Base-by-base conservation (phyloP, 2,329 filamentous ascomycete species). In the Basipetospora chlamydospora region DNA sequence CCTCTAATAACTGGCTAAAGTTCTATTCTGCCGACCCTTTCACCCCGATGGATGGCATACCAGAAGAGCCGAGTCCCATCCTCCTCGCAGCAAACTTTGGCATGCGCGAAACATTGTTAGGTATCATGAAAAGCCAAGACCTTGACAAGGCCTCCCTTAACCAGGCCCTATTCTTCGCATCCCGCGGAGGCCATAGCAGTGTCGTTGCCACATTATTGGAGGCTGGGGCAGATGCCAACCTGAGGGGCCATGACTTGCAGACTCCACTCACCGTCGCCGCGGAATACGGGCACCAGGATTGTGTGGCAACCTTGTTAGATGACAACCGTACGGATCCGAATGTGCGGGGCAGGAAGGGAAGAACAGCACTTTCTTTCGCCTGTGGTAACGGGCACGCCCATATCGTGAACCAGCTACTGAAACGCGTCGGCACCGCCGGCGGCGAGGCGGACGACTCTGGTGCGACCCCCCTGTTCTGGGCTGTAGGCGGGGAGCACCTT, bases 361-460 rank as follows among this genome's bases (percentile, higher is more conserved):
- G 54, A 28, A 53, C 45, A 17, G 50, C 54, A 3, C 43, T 58
- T 2, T 56, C 52, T 4, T 51, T 54, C 38, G 54, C 55, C 36
- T 50, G 50, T 20, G 45, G 48, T 6, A 50, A 49, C 37, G 48
- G 54, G 0, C 46, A 55, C 43, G 5, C 47, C 8, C 50, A 51
- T 7, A 46, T 55, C 18, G 47, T 55, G n/a, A 33, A 46, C 30
- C 21, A 39, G 15, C 41, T 58, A 11, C 41, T 55, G 3, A 15
- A 40, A 7, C 38, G 44, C 21, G 26, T 25, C 18, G 38, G 28
- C 8, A 50, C 46, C 33, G 16, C 42, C 9, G 39, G 35, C 5
- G 46, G 54, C 29, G 39, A 48, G 2, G 28, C 42, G 25, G 54
- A 57, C 39, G 18, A 45, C 17, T 42, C 34, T 3, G 42, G 44